Percentiles rank a stretch among this genome's conserved stretches.
These are phyloP conservation scores for Ascobolus immersus DNA, from an alignment of 495 filamentous ascomycete genomes.

Conservation along the genomic window DNA sequence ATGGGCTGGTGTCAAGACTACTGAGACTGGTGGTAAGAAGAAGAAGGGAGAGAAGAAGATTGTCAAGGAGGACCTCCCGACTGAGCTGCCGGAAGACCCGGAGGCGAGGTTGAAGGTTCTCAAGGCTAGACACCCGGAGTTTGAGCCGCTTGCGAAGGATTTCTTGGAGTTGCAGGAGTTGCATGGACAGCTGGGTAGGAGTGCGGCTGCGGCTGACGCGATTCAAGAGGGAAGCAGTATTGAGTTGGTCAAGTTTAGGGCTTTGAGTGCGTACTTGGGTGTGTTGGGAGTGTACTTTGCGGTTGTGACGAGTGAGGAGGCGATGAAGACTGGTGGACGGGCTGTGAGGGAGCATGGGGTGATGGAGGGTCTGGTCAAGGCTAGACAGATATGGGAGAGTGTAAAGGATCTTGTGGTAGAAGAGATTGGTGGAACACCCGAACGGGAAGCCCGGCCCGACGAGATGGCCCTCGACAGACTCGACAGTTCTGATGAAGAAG, in stretches of 20 bases:
- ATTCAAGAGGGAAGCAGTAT: constrained; percentile 20
- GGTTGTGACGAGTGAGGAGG: constrained; percentile 38
- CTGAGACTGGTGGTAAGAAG: constrained; percentile 19
- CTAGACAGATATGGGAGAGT: constrained; percentile 51
- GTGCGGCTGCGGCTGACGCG: constrained; percentile 29
- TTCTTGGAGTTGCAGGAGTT: constrained; percentile 44
- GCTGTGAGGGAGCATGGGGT: constrained; percentile 59
- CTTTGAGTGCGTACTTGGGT: constrained; percentile 61
- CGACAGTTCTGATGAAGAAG: constrained; percentile 2
- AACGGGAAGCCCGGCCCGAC: constrained; percentile 4
- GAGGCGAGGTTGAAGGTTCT: constrained; percentile 56
- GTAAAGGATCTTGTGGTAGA: constrained; percentile 34
- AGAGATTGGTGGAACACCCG: constrained; percentile 9
- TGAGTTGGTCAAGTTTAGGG: constrained; percentile 43
- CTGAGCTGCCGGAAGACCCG: constrained; percentile 47
- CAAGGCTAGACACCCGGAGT: constrained; percentile 66
- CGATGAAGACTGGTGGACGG: constrained; percentile 28
- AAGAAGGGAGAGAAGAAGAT: constrained; percentile 24
- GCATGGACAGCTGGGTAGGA: constrained; percentile 29
- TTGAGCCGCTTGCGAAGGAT: constrained; percentile 60
- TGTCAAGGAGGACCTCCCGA: constrained; percentile 57
- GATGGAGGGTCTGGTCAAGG: constrained; percentile 61
- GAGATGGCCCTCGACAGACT: constrained; percentile 2
- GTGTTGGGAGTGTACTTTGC: constrained; percentile 82
- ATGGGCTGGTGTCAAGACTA: constrained; percentile 34